phyloP scores from a whole-genome alignment of 2,329 filamentous ascomycete species.

The Penicillium expansum region DNA sequence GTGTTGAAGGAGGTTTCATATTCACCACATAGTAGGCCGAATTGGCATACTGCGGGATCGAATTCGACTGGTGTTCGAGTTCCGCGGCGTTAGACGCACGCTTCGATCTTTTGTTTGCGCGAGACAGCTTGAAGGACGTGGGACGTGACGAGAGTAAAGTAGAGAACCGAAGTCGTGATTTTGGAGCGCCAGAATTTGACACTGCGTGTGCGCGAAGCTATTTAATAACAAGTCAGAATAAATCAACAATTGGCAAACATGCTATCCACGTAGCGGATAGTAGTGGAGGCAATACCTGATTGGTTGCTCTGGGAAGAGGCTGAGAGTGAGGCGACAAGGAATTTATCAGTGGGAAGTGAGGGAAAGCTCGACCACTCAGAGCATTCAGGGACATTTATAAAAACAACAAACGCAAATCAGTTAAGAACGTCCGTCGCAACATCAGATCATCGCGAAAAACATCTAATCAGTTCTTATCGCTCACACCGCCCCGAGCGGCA shows the following conservation, averaged over 20 bases:
- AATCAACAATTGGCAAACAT: not conserved
- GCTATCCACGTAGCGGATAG: not conserved
- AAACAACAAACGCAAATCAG: not conserved
- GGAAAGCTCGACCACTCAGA: not conserved
- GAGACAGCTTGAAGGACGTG: slow-evolving; percentile 14
- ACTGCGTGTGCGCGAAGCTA: not conserved
- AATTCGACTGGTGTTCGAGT: not conserved
- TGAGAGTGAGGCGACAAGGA: not conserved
- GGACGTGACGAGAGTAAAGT: not conserved
- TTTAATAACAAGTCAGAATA: slow-evolving; percentile 1
- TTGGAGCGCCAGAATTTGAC: not conserved
- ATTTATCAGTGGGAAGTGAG: not conserved
- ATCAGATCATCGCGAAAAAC: slow-evolving; percentile 14
- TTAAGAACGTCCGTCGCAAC: not conserved
- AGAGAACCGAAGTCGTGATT: not conserved
- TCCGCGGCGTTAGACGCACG: slow-evolving; percentile 10
- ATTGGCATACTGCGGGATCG: slow-evolving; percentile 1
- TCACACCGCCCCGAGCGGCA: slow-evolving; percentile 28
- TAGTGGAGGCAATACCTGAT: not conserved
- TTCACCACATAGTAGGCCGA: slow-evolving; percentile 5
- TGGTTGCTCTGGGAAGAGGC: not conserved
- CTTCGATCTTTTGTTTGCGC: slow-evolving; percentile 13
- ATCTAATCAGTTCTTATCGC: slow-evolving; percentile 22
- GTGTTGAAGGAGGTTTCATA: not conserved
- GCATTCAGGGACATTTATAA: not conserved